Base-by-base conservation (phyloP, 2,329 filamentous ascomycete genomes). In the Scopulariopsis brevicaulis region DNA sequence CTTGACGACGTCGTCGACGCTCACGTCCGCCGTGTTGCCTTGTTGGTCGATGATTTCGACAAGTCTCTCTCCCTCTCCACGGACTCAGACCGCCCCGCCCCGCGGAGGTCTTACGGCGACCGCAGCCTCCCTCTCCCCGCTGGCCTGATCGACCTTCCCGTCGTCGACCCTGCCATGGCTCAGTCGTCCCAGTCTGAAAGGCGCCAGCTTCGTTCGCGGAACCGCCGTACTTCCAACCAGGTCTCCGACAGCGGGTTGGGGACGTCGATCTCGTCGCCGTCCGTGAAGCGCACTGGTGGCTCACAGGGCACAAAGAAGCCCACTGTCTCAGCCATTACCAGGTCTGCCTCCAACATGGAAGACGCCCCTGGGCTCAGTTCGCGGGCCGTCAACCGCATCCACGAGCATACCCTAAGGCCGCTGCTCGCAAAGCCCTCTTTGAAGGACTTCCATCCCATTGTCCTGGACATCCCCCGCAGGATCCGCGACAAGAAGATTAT, bases 231-330 rank as follows among this genome's bases (percentile, higher is more conserved):
- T 60, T 77, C 77, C 51, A 80, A 84, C 66, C 86, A 91, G 72
- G 82, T 83, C 60, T 94, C 90, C 18, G 92, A 96, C 74, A 96
- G 91, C 69, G 92, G 90, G 57, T 77, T 96, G 62, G 92, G 92
- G 56, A 88, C 90, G 51, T 96, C 91, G 50, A 79, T 96, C 66
- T 81, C 78, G 60, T 87, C 83, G 54, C 78, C 75, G 37, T 75
- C 74, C 58, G 77, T 82, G 62, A 80, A 82, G 68, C 69, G 74
- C 63, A 70, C 70, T 54, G 66, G 63, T 59, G 69, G 72, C 60
- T 74, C 73, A 60, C 69, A 69, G 59, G 62, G 79, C 35, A 60
- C 66, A 60, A 77, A 75, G 64, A 74, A 74, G 62, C 68, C 71
- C 20, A 70, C 73, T 62, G 73, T 75, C 57, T 78, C 82, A 55